Evolutionary conservation across 2,329 filamentous ascomycete genomes (phyloP).

Genomic region (Botrytis elliptica): DNA sequence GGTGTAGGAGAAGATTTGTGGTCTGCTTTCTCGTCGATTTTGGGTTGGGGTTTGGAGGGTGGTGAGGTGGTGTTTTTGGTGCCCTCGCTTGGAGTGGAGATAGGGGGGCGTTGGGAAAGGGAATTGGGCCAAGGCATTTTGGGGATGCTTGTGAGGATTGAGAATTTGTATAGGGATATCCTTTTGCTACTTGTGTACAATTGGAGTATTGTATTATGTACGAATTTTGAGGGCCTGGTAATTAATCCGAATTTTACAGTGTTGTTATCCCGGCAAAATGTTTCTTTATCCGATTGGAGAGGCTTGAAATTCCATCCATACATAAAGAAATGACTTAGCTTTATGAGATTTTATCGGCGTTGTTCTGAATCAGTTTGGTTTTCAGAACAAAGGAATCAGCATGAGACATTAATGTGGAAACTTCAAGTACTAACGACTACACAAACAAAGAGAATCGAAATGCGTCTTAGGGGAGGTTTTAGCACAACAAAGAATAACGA

Average conservation of each 20-base stretch:
- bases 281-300: neutral
- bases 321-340: neutral
- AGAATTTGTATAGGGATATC: neutral
- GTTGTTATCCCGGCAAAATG: neutral
- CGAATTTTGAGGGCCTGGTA: neutral
- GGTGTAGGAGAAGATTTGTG: neutral
- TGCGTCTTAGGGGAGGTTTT: neutral
- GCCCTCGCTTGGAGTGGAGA: neutral
- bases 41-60: neutral
- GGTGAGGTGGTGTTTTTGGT: neutral
- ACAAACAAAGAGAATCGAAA: constrained; percentile 12
- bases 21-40: neutral
- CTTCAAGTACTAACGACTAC: neutral
- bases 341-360: neutral
- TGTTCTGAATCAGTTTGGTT: neutral
- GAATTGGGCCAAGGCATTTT: neutral
- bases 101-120: neutral
- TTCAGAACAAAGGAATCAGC: constrained; percentile 3
- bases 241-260: neutral
- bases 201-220: neutral
- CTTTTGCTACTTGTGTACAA: neutral
- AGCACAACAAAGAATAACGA: constrained; percentile 5
- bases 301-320: neutral
- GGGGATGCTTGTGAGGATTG: neutral
- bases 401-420: neutral